Evolutionary conservation across 2,329 filamentous ascomycete genomes (phyloP), one percentile per base, ranked within the genome.

Genomic region (Trichoderma oligosporum): DNA sequence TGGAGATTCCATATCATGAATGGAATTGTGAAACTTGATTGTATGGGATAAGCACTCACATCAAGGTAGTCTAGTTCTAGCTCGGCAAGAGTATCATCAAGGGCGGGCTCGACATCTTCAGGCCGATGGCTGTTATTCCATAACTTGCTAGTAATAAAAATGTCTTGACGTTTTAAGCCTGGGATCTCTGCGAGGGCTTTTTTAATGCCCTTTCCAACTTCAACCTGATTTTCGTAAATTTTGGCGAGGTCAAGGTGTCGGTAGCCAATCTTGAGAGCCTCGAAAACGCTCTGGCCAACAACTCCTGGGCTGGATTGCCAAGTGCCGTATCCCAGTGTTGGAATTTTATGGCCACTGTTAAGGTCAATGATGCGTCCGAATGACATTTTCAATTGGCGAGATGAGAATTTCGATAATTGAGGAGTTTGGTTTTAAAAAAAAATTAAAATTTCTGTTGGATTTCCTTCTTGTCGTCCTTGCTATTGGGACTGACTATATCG

Each of bases 261-360:
- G 73, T 87, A 87, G 57, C 85, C 85, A 35, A 76, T 72, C 69
- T 80, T 80, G 58, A 87, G 76, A 33, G 84, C 85, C 61, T 79
- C 78, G 68, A 82, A 83, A 65, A 89, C 84, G 33, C 84, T 84
- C 39, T 80, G 74, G 59, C 81, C 79, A 60, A 87, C 84, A 71
- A 87, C 81, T 61, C 81, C 82, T 48, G 83, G 83, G 63, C 79
- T 74, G 27, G 84, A 83, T 68, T 87, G 85, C 85, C 84, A 87
- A 64, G 85, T 88, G 66, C 85, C 84, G 58, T 68, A 77, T 60
- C 81, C 80, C 60, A 85, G 72, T 46, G 77, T 77, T 2, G 84
- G 82, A 54, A 88, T 88, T 73, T 84, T 82, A 66, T 82, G 81
- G 63, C 87, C 86, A 51, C 80, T 79, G 74, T 80, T 84, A 65